Percentiles rank a stretch among this genome's conserved stretches.
Evolutionary conservation across 1,139 yeast genomes (phyloP).

Genomic region (Geotrichum histeridarum): DNA sequence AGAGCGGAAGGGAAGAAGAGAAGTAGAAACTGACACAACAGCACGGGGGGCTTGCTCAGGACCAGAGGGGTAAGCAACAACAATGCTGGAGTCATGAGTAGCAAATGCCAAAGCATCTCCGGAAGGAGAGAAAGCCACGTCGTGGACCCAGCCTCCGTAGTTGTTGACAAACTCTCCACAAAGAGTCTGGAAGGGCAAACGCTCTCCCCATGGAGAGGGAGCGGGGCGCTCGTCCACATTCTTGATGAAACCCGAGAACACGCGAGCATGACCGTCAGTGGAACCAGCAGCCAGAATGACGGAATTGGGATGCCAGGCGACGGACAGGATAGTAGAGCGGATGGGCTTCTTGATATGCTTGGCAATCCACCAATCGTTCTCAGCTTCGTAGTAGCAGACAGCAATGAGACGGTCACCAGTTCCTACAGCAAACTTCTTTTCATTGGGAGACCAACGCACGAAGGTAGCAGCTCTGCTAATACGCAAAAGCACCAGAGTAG

Average conservation of each 20-base stretch:
- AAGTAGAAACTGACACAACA: constrained; percentile 52
- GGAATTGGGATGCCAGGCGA: constrained; percentile 94
- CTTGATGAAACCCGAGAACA: constrained; percentile 88
- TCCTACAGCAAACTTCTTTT: constrained; percentile 92
- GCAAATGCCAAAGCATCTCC: constrained; percentile 78
- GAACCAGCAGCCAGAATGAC: constrained; percentile 88
- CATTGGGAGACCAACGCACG: constrained; percentile 91
- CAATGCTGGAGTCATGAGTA: constrained; percentile 70
- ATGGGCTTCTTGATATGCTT: constrained; percentile 92
- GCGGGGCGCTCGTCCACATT: constrained; percentile 81
- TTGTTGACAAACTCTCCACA: constrained; percentile 77
- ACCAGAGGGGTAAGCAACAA: constrained; percentile 70
- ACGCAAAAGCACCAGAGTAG: constrained; percentile 86
- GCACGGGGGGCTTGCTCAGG: constrained; percentile 55
- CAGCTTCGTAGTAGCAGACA: constrained; percentile 90
- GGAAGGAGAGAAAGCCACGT: constrained; percentile 75
- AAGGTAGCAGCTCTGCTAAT: constrained; percentile 92
- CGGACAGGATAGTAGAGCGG: constrained; percentile 75
- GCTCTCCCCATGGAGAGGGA: constrained; percentile 86
- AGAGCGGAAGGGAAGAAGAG: constrained; percentile 76
- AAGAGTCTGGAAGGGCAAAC: constrained; percentile 90
- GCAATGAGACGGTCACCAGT: constrained; percentile 93
- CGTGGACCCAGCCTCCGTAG: constrained; percentile 91
- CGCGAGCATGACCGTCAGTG: constrained; percentile 91
- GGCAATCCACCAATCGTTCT: constrained; percentile 99